These are phyloP conservation scores for Dendrocalamus sinicus DNA, from an alignment of 176 grass and related monocot species.

Conservation along the genomic window DNA sequence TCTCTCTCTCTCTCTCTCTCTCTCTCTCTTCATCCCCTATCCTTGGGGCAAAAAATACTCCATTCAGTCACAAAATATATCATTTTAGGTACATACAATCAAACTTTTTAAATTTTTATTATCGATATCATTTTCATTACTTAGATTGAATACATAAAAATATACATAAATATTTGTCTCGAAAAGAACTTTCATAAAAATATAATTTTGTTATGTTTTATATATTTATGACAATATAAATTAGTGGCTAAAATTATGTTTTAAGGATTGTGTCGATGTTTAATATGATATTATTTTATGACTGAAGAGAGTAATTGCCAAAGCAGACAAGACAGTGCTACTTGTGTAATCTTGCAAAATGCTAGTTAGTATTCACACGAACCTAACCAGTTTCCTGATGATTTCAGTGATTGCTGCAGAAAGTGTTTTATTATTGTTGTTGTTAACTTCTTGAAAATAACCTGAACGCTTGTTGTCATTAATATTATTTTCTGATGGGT, in stretches of 20 bases:
- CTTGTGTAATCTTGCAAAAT: neutral
- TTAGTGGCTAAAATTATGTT: too few species aligned
- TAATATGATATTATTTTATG: too few species aligned
- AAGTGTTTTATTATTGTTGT: neutral
- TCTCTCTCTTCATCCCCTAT: neutral
- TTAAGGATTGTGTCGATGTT: rapidly evolving
- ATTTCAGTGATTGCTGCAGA: neutral
- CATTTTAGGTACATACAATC: too few species aligned
- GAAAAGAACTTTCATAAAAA: too few species aligned
- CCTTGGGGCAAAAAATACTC: neutral
- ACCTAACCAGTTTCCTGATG: neutral
- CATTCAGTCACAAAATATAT: too few species aligned
- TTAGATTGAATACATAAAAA: too few species aligned
- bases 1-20: neutral
- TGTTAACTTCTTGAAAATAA: neutral
- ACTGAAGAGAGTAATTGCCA: neutral
- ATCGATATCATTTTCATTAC: too few species aligned
- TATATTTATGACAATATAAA: too few species aligned
- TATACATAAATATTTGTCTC: too few species aligned
- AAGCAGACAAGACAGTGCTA: neutral
- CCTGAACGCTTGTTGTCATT: neutral
- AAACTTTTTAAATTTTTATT: too few species aligned
- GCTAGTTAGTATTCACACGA: neutral
- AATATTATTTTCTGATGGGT: too few species aligned
- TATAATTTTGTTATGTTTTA: too few species aligned